These are phyloP conservation scores for Hirschfeldia incana DNA, from an alignment of 345 rosid genomes.

Conservation along the genomic window DNA sequence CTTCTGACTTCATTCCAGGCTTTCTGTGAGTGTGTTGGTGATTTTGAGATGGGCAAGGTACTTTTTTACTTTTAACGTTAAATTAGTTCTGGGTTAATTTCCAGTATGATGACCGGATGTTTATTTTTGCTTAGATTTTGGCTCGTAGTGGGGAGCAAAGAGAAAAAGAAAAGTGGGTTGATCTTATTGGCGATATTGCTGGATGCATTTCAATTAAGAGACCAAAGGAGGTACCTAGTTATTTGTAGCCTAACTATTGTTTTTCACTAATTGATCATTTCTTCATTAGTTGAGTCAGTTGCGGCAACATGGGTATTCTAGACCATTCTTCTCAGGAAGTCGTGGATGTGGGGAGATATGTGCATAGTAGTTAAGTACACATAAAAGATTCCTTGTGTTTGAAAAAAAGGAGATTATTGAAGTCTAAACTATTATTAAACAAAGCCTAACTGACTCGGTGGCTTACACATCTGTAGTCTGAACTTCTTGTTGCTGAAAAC, in stretches of 20 bases:
- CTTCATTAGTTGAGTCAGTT: not conserved
- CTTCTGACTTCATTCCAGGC: constrained; percentile 89
- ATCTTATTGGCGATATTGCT: constrained; percentile 81
- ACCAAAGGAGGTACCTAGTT: constrained; percentile 78
- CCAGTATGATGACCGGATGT: constrained; percentile 19
- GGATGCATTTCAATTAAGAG: constrained; percentile 91
- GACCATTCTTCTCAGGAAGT: no score
- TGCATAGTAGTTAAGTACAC: constrained; percentile 9
- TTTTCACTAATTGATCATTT: constrained; percentile 22
- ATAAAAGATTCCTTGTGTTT: not conserved
- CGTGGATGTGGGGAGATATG: constrained; percentile 5
- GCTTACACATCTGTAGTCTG: constrained; percentile 7
- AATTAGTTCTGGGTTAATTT: constrained; percentile 16
- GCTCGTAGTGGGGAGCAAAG: constrained; percentile 84
- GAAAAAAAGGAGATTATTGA: not conserved
- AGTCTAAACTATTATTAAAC: not conserved
- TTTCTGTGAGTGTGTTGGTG: constrained; percentile 98
- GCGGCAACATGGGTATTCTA: not conserved
- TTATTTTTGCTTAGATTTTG: constrained; percentile 59
- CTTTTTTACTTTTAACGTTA: not conserved
- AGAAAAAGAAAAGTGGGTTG: constrained; percentile 92
- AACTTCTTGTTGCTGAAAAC: not conserved
- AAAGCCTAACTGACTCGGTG: constrained; percentile 3
- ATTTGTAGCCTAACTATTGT: constrained; percentile 1
- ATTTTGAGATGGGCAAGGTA: constrained; percentile 99